phyloP scores from a whole-genome alignment of 257 asterid genomes.

The Solanum ahanhuiri region DNA sequence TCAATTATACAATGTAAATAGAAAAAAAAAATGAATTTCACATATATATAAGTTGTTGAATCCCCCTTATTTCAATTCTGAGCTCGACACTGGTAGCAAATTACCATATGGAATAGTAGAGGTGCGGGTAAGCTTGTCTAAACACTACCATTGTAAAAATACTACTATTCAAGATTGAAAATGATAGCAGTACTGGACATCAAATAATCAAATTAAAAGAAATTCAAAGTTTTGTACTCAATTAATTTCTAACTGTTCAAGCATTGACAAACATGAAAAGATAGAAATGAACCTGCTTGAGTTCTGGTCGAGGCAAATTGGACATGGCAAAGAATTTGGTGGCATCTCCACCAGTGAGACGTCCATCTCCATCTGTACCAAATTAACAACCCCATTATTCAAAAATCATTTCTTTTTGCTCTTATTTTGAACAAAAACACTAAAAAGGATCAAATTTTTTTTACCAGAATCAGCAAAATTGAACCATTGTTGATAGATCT shows the following conservation, averaged over 20 bases:
- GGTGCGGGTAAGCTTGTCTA: background rate
- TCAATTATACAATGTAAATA: background rate
- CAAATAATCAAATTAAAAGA: background rate
- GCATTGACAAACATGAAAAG: background rate
- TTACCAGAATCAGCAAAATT: slow-evolving; percentile 73
- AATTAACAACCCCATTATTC: background rate
- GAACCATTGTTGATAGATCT: slow-evolving; percentile 82
- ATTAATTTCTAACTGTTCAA: background rate
- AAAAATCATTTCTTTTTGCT: background rate
- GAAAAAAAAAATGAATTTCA: background rate
- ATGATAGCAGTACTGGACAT: background rate
- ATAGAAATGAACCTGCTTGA: slow-evolving; percentile 52
- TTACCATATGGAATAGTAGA: background rate
- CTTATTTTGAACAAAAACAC: background rate
- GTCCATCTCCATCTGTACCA: slow-evolving; percentile 78
- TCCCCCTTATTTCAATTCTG: background rate
- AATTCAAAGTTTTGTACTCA: background rate
- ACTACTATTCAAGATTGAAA: too few relatives aligned
- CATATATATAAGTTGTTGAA: background rate
- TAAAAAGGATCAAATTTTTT: background rate
- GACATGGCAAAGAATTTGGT: slow-evolving; percentile 80
- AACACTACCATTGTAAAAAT: background rate
- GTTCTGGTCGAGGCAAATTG: slow-evolving; percentile 79
- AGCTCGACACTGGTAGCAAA: too few relatives aligned
- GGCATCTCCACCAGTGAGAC: slow-evolving; percentile 79